These are phyloP conservation scores for Kurtzmaniella fragi DNA, from an alignment of 805 yeast genomes.

Conservation along the genomic window DNA sequence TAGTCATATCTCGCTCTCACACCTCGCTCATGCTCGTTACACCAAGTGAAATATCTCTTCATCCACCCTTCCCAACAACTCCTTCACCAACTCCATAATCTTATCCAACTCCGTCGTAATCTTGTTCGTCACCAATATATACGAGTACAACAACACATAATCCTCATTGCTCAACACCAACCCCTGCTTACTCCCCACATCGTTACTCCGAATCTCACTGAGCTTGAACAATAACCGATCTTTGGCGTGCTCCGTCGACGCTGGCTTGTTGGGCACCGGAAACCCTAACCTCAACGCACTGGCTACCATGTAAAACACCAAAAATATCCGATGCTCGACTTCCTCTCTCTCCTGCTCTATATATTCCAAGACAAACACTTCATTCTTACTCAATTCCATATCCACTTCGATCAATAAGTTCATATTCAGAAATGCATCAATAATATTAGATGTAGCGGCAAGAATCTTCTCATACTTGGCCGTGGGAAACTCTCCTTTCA, in stretches of 20 bases:
- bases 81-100: slow-evolving; percentile 50
- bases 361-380: slow-evolving; percentile 49
- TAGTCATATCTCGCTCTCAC: too few species aligned
- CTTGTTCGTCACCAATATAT: slow-evolving; percentile 64
- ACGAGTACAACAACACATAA: slow-evolving; percentile 71
- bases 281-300: slow-evolving; percentile 71
- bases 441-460: slow-evolving; percentile 53
- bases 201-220: slow-evolving; percentile 47
- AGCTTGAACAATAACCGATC: slow-evolving; percentile 64
- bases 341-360: slow-evolving; percentile 59
- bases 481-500: slow-evolving; percentile 68
- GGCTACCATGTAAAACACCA: slow-evolving; percentile 74
- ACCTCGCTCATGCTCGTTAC: too few species aligned
- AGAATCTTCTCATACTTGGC: slow-evolving; percentile 47
- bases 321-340: slow-evolving; percentile 64
- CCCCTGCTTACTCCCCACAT: slow-evolving; percentile 13
- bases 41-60: slow-evolving; percentile 55
- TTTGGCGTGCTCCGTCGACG: slow-evolving; percentile 70
- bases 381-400: slow-evolving; percentile 47
- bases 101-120: slow-evolving; percentile 61
- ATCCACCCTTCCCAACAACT: slow-evolving; percentile 60
- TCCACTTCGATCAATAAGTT: slow-evolving; percentile 64
- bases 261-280: slow-evolving; percentile 74
- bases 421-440: slow-evolving; percentile 74
- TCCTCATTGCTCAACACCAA: slow-evolving; percentile 55